These are phyloP conservation scores for Vanrija humicola DNA, from an alignment of 1,284 basidiomycete genomes.

Conservation along the genomic window DNA sequence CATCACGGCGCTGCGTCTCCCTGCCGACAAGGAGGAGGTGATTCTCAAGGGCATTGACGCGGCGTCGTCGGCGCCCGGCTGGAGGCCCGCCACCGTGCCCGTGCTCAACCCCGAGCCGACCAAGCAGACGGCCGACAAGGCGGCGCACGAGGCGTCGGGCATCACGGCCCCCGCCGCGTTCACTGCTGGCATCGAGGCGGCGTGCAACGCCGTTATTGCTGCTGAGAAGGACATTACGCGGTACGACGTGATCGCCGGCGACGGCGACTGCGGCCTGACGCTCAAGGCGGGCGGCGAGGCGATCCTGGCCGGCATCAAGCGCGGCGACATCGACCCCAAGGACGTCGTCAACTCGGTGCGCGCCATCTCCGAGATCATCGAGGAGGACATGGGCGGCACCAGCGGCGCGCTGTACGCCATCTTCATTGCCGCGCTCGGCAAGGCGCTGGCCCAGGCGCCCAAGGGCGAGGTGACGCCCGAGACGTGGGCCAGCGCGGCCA, in stretches of 20 bases:
- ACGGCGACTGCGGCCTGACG: constrained; percentile 70
- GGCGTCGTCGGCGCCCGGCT: constrained; percentile 69
- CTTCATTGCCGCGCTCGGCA: constrained; percentile 72
- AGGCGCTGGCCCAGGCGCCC: constrained; percentile 34
- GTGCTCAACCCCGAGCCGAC: constrained; percentile 8
- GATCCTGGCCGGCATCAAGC: constrained; percentile 44
- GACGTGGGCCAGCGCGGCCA: constrained; percentile 63
- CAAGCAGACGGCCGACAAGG: background rate
- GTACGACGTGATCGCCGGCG: constrained; percentile 68
- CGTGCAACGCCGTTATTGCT: constrained; percentile 65
- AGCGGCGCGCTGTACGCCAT: constrained; percentile 89
- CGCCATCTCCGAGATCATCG: constrained; percentile 60
- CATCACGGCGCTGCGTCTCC: constrained; percentile 77
- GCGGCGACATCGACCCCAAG: constrained; percentile 55
- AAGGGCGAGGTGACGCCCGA: constrained; percentile 50
- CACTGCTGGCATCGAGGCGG: constrained; percentile 55
- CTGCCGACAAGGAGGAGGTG: constrained; percentile 53
- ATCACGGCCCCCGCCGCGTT: constrained; percentile 19
- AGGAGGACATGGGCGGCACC: constrained; percentile 88
- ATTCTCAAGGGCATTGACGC: constrained; percentile 76
- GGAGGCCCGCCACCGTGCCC: constrained; percentile 50
- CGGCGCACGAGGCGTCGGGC: background rate
- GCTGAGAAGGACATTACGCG: constrained; percentile 84
- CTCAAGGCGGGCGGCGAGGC: constrained; percentile 67
- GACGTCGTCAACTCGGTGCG: constrained; percentile 66